Percentiles rank a stretch among this genome's conserved stretches.
phyloP scores from a whole-genome alignment of 805 yeast species.

The Candida dajiaensis region DNA sequence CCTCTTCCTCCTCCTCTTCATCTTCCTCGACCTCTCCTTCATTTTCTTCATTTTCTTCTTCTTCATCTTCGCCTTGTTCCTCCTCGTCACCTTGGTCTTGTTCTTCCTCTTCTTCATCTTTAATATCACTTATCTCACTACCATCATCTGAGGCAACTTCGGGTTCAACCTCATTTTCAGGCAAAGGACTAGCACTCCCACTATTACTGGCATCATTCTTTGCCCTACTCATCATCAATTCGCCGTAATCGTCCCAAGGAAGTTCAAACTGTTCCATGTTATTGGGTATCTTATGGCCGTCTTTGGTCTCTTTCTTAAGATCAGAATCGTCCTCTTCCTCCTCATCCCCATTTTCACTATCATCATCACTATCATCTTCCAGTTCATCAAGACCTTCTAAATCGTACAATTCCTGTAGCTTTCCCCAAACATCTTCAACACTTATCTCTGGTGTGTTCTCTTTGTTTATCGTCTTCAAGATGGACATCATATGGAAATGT shows the following conservation, averaged over 20 bases:
- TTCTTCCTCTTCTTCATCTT: constrained; percentile 7
- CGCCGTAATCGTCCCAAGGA: constrained; percentile 42
- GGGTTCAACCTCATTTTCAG: constrained; percentile 1
- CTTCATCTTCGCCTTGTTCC: constrained; percentile 8
- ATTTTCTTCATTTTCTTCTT: constrained; percentile 10
- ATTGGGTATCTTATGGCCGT: constrained; percentile 1
- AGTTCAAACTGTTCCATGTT: constrained; percentile 24
- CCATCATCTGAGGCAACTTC: constrained; percentile 11
- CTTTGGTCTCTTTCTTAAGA: constrained; percentile 5
- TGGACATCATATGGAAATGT: constrained; percentile 33
- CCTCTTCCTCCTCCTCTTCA: constrained; percentile 9
- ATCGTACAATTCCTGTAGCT: constrained; percentile 48
- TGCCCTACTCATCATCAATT: constrained; percentile 31
- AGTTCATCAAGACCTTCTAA: constrained; percentile 51
- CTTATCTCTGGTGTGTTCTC: constrained; percentile 30
- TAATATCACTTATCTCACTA: constrained; percentile 9
- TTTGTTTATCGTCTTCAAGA: constrained; percentile 14
- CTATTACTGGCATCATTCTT: constrained; percentile 5
- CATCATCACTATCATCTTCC: constrained; percentile 31
- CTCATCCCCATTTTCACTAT: constrained; percentile 4
- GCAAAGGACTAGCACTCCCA: constrained; percentile 2
- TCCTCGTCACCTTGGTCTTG: constrained; percentile 1
- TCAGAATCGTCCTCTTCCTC: neutral
- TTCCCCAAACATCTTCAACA: constrained; percentile 51
- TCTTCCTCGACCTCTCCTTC: constrained; percentile 12